Evolutionary conservation across 768 basidiomycete genomes (phyloP), one percentile per base, ranked within the genome.

Genomic region (Tephrocybe sp.): DNA sequence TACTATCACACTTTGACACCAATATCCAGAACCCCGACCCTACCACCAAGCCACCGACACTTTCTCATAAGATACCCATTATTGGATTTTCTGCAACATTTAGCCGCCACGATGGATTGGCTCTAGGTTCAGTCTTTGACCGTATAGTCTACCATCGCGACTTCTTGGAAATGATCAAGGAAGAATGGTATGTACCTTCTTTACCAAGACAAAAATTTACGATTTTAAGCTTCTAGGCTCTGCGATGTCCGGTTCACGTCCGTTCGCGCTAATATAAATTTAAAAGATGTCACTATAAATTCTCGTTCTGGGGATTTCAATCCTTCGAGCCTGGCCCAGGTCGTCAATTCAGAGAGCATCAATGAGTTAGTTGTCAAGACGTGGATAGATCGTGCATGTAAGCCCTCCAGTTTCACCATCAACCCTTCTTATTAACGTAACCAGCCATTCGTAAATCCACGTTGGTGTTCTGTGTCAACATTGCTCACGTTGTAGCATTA

Each of bases 11-110:
- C 61, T 98, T 98, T 64, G 78, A 94, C 59, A 52, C 78, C 10
- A 71, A 74, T n/a, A 80, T 88, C 43, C 71, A 73, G 45, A 75
- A 73, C 52, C 81, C 84, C 21, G 76, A 85, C 61, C 54, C 62
- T 39, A 52, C 65, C 39, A 63, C 73, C 45, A 45, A 61, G n/a
- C 63, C 72, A 37, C 73, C 71, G 21, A 50, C 49, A 37, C 64
- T 70, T 31, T 62, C 64, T 11, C 72, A 82, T 59, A 69, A 70
- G 36, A 80, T 94, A 22, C 92, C 94, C 2, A 83, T 97, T 43
- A 76, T 98, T 38, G 95, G 94, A 0, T 97, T 98, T 63, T 93
- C 92, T 46, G 95, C 95, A 1, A 98, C 95, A 0, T 97, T 97
- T 70, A 86, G 83, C 55, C 79, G 95, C 23, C 90, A 94, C 56